phyloP scores from a whole-genome alignment of 441 rosid genomes.

The Euphorbia schlechtendalii region DNA sequence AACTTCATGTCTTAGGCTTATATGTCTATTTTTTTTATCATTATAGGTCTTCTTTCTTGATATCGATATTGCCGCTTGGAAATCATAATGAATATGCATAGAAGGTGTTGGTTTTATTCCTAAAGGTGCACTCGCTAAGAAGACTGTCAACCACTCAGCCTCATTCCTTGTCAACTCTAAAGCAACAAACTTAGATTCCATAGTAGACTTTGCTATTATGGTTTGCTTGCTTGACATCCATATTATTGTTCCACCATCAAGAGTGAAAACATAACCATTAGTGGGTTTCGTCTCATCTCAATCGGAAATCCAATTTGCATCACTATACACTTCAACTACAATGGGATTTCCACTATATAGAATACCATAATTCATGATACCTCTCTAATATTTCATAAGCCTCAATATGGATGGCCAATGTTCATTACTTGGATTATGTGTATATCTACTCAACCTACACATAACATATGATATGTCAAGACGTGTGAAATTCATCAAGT shows the following conservation, averaged over 20 bases:
- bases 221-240: background rate
- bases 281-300: background rate
- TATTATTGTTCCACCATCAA: background rate
- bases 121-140: background rate
- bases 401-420: background rate
- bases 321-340: background rate
- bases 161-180: background rate
- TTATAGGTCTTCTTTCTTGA: background rate
- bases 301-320: background rate
- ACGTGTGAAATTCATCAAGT: background rate
- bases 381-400: background rate
- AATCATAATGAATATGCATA: background rate
- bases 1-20: background rate
- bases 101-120: background rate
- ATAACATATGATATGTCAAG: background rate
- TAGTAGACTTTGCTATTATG: background rate
- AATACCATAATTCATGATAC: background rate
- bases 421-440: background rate
- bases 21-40: background rate
- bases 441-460: background rate
- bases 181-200: background rate
- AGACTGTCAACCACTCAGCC: background rate
- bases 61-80: background rate
- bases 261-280: slow-evolving; percentile 1
- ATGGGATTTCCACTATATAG: background rate